These are phyloP conservation scores for Talaromyces proteolyticus DNA, from an alignment of 495 filamentous ascomycete species.

Conservation along the genomic window DNA sequence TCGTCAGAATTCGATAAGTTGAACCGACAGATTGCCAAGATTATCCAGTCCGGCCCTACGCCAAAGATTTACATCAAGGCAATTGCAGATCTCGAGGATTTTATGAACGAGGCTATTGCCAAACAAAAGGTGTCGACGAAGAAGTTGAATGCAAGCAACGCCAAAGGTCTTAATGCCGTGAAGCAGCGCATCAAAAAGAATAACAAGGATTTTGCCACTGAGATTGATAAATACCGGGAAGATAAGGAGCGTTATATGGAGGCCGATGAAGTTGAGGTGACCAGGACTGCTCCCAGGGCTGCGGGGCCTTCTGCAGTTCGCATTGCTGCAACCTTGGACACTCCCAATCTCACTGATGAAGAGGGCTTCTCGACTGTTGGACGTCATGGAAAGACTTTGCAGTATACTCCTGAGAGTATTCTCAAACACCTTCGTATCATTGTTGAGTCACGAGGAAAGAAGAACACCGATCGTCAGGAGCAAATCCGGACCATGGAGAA, in stretches of 20 bases:
- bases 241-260: conserved; percentile 84
- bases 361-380: conserved; percentile 85
- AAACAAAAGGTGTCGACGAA: conserved; percentile 95
- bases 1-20: conserved; percentile 89
- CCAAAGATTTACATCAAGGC: conserved; percentile 91
- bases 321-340: conserved; percentile 13
- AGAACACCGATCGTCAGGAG: conserved; percentile 93
- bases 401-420: conserved; percentile 95
- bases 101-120: conserved; percentile 85
- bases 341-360: conserved; percentile 48
- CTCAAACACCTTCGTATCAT: conserved; percentile 92
- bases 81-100: conserved; percentile 90
- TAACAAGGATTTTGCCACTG: conserved; percentile 86
- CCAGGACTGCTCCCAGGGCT: conserved; percentile 41
- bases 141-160: conserved; percentile 97
- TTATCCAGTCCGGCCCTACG: conserved; percentile 65
- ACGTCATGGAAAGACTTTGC: conserved; percentile 76
- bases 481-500: conserved; percentile 98
- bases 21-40: conserved; percentile 80
- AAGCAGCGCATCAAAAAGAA: conserved; percentile 97
- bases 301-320: conserved; percentile 20
- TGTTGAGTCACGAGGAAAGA: conserved; percentile 92
- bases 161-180: conserved; percentile 89
- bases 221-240: conserved; percentile 82
- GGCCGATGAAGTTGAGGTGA: conserved; percentile 70